phyloP scores from a whole-genome alignment of 1,284 basidiomycete genomes.

The Mycena sp. region DNA sequence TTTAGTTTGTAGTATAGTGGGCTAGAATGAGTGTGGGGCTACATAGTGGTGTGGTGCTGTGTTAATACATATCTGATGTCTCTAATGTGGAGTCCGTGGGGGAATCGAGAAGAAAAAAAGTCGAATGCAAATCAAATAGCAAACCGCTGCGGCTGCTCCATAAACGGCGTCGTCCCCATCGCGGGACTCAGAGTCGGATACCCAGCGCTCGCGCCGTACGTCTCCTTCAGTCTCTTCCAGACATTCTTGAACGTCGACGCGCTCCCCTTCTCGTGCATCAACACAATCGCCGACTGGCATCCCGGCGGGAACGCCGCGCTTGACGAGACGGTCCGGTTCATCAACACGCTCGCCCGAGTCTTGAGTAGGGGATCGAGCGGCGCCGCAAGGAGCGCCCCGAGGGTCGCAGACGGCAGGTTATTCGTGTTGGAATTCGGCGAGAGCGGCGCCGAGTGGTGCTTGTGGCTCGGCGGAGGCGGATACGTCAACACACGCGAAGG shows the following conservation, averaged over 20 bases:
- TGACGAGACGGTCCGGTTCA: constrained; percentile 25
- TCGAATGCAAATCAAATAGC: constrained; percentile 34
- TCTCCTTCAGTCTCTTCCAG: constrained; percentile 76
- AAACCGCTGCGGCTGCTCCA: constrained; percentile 46
- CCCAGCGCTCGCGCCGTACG: constrained; percentile 47
- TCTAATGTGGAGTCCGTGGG: constrained; percentile 45
- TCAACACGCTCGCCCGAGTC: constrained; percentile 30
- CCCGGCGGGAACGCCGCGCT: constrained; percentile 68
- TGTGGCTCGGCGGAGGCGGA: constrained; percentile 17
- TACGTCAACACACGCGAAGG: constrained; percentile 27
- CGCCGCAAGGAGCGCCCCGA: constrained; percentile 24
- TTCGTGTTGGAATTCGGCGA: constrained; percentile 32
- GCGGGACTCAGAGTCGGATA: constrained; percentile 54
- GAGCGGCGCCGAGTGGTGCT: constrained; percentile 30
- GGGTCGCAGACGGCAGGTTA: constrained; percentile 35
- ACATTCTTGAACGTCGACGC: constrained; percentile 83
- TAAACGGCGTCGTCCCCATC: constrained; percentile 52
- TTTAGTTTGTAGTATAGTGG: constrained; percentile 5
- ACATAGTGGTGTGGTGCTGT: constrained; percentile 23
- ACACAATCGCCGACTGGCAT: constrained; percentile 62
- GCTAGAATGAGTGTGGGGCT: constrained; percentile 19
- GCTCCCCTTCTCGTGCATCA: constrained; percentile 91
- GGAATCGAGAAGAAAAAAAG: constrained; percentile 31
- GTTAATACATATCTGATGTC: constrained; percentile 17
- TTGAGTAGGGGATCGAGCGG: constrained; percentile 33